Base-by-base conservation (phyloP, 345 rosid genomes). In the Moringa oleifera region DNA sequence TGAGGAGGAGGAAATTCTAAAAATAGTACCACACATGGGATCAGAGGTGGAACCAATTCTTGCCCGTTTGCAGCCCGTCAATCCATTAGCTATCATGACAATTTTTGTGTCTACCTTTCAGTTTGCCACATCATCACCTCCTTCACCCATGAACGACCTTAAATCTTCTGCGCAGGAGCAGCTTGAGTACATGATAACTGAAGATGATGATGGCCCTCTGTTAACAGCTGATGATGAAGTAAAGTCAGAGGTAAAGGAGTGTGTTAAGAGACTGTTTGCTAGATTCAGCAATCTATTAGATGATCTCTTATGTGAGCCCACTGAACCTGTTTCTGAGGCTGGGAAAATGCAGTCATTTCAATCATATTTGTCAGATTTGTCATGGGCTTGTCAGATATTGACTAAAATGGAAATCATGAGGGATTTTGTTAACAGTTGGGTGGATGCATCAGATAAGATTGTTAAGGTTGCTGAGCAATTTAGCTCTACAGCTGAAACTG, bases 201-300 rank as follows among this genome's bases (percentile, higher is more conserved):
- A 90, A 82, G 97, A 93, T 71, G 96, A 93, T 23, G 97, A 90
- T 83, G 84, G 79, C 46, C 96, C 94, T 16, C 73, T 88, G 59
- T 62, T 88, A 71, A 64, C 71, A 18, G 82, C 82, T 49, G 81
- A 80, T 61, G 80, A 84, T 53, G 80, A 80, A 62, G 75, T 90
- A 22, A 88, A 85, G 74, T 76, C 73, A 10, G 82, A 75, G 79
- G 85, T 88, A 20, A 84, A 75, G 66, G 87, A 83, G 62, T 86
- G 87, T 68, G 76, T 82, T 15, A 70, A 79, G 47, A 65, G 71
- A 41, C 68, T 90, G 41, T 75, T 84, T 63, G 62, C 57, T 9
- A 78, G 80, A 67, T 86, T 90, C 68, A 73, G 75, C 66, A 67
- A 72, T 23, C 61, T 83, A 51, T 57, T 90, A 65, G 90, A 86